Evolutionary conservation across 306 rosid species (phyloP).

Genomic region (Trifolium dubium): DNA sequence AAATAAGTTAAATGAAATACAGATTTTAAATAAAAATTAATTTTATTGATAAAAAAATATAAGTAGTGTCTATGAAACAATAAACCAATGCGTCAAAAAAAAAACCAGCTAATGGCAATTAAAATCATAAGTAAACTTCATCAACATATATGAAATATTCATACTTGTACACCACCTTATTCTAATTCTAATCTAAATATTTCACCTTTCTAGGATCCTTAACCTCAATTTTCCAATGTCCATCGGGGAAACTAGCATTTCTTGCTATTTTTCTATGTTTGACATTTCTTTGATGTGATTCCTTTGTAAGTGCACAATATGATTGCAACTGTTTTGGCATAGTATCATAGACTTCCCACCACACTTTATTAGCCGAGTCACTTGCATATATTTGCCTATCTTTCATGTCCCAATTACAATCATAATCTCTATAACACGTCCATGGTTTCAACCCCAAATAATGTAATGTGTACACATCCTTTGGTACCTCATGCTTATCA

Average conservation of each 20-base stretch:
- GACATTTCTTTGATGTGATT: conserved; percentile 51
- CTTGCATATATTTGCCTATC: conserved; percentile 55
- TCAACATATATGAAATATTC: neutral
- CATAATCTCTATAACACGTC: conserved; percentile 87
- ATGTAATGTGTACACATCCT: conserved; percentile 53
- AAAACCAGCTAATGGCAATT: neutral
- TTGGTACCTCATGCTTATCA: conserved; percentile 16
- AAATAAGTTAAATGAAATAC: too few species aligned
- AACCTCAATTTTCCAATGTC: conserved; percentile 66
- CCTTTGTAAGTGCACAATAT: conserved; percentile 60
- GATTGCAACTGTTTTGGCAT: conserved; percentile 59
- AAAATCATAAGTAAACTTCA: neutral
- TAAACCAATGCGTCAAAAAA: too few species aligned
- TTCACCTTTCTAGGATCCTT: conserved; percentile 58
- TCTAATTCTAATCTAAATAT: neutral
- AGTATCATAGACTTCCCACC: conserved; percentile 80
- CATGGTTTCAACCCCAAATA: conserved; percentile 91
- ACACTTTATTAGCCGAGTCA: conserved; percentile 59
- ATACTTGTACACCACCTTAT: neutral
- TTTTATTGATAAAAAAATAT: too few species aligned
- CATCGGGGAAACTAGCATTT: conserved; percentile 48
- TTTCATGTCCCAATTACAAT: conserved; percentile 80
- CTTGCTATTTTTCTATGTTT: conserved; percentile 53
- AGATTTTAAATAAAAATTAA: too few species aligned
- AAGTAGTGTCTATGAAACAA: too few species aligned